These are phyloP conservation scores for Heterobasidion occidentale DNA, from an alignment of 1,284 basidiomycete genomes.

Conservation along the genomic window DNA sequence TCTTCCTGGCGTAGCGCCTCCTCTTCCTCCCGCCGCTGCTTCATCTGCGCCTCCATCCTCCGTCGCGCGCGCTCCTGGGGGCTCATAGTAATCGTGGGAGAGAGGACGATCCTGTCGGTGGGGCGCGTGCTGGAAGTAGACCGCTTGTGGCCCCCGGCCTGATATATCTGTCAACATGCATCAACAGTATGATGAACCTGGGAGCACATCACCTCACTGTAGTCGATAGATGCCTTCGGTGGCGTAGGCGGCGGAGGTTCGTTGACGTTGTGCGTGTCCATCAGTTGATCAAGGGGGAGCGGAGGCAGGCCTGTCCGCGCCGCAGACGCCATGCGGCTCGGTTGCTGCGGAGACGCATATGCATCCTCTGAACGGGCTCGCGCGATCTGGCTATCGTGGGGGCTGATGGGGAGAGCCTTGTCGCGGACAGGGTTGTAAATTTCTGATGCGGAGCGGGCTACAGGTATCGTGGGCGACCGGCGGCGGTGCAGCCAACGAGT, in stretches of 20 bases:
- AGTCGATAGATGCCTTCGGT: neutral
- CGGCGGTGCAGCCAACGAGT: neutral
- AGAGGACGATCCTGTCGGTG: neutral
- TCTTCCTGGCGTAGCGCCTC: slow-evolving; percentile 12
- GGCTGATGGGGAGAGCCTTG: neutral
- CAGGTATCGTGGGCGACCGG: neutral
- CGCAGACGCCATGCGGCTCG: no score
- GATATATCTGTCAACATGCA: neutral
- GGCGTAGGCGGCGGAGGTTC: neutral
- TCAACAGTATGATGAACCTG: neutral
- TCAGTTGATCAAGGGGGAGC: neutral
- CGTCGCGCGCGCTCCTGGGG: neutral
- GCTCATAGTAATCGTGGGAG: neutral
- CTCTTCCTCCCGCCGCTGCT: slow-evolving; percentile 27
- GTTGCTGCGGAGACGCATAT: neutral
- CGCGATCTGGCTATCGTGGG: neutral
- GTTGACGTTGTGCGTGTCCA: neutral
- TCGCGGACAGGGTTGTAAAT: neutral
- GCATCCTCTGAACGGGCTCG: neutral
- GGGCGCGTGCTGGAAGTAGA: neutral
- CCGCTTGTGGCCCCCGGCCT: neutral
- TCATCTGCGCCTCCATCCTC: neutral
- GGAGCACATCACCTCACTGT: neutral
- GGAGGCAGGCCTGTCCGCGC: no score
- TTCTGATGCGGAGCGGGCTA: neutral